Base-by-base conservation (phyloP, 140 eudicot genomes). In the Bidens hawaiensis region DNA sequence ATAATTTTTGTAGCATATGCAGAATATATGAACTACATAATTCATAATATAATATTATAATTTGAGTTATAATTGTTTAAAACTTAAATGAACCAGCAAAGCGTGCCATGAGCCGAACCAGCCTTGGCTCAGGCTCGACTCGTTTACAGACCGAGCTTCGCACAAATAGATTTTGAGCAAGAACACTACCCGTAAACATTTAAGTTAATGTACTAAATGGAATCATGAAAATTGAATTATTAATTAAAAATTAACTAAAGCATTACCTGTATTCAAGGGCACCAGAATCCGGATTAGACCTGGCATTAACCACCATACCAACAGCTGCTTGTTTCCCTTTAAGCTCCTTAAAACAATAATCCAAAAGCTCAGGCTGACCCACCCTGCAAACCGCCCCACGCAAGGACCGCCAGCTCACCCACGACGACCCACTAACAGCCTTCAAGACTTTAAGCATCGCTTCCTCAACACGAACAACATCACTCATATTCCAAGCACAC, bases 401-500 rank as follows among this genome's bases (percentile, higher is more conserved):
- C 26, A 91, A 75, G 40, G 91, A 75, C 43, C 95, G 95, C 95
- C 91, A 84, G 47, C 91, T 82, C 56, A 87, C 98, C 98, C 98
- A 91, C 8, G 76, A 69, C 27, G 91, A 64, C 65, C 98, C 86
- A 33, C 88, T 69, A 26, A 91, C 88, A 2, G 96, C 98, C 8
- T 83, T 74, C 41, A 91, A 43, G 5, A 91, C 98, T 64, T 80
- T 84, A 40, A 87, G 71, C 95, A 91, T 87, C 13, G 96, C 96
- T 27, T 80, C 91, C 68, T 91, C 95, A 25, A 87, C 96, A 38
- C 86, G 85, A 7, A 64, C 25, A 26, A 85, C 27, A 60, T 91
- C 96, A 64, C 50, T 23, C 16, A 23, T 72, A 8, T 81, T 80
- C 98, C 96, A 91, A 25, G 75, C 82, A 66, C 85, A 78, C 40